Conservation (phyloP, 2,329 filamentous ascomycete genomes). For the Arthroderma uncinatum region DNA sequence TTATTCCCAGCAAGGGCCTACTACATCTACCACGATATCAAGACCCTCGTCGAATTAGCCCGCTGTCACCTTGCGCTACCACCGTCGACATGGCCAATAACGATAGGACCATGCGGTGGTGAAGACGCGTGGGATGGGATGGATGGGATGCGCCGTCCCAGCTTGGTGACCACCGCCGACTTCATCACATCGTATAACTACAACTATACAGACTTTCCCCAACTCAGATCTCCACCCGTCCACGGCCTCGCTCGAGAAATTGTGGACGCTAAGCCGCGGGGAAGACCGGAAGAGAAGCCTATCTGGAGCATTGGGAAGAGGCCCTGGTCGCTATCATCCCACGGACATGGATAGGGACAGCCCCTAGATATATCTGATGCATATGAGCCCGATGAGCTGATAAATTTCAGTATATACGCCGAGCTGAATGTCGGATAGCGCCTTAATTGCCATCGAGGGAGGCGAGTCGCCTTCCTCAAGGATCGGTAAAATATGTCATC, state of each 20-base stretch:
- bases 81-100: neutral
- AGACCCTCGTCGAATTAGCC: neutral
- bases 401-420: neutral
- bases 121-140: neutral
- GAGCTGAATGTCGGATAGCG: neutral
- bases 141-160: neutral
- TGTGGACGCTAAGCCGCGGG: slow-evolving; percentile 4
- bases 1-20: neutral
- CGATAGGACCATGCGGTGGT: neutral
- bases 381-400: neutral
- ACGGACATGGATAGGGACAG: slow-evolving; percentile 4
- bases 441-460: neutral
- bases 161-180: slow-evolving; percentile 1
- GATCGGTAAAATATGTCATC: too few species aligned
- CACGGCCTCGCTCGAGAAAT: neutral
- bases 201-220: neutral
- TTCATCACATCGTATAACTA: neutral
- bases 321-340: neutral
- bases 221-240: neutral
- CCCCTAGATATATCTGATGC: slow-evolving; percentile 3
- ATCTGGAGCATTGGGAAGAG: slow-evolving; percentile 3
- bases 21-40: neutral
- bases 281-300: slow-evolving; percentile 6
- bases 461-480: neutral
- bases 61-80: neutral